Conservation (phyloP, 495 filamentous ascomycete species). For the Letharia lupina region DNA sequence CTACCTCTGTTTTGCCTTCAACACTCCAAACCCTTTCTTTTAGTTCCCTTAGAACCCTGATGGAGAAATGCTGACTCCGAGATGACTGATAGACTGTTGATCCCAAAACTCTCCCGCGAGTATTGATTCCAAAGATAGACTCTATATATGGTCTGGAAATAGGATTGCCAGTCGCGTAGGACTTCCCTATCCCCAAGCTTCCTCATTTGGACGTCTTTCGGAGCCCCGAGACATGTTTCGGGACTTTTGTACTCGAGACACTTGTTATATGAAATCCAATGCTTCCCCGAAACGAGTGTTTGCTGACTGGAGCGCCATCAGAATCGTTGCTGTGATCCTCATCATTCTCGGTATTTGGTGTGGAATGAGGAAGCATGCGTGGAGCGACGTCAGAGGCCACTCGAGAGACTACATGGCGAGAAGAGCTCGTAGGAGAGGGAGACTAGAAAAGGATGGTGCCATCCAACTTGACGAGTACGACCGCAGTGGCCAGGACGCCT, state of each 20-base stretch:
- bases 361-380: constrained; percentile 18
- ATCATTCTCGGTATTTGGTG: constrained; percentile 21
- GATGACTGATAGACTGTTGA: background rate
- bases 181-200: background rate
- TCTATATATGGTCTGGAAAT: constrained; percentile 20
- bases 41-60: no score
- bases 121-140: constrained; percentile 14
- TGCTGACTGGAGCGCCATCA: background rate
- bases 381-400: constrained; percentile 14
- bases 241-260: background rate
- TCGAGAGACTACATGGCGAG: constrained; percentile 21
- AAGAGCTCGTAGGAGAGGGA: constrained; percentile 20
- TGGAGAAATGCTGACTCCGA: background rate
- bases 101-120: constrained; percentile 16
- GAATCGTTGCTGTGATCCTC: constrained; percentile 17
- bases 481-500: constrained; percentile 11
- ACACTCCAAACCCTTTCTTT: background rate
- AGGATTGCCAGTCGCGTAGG: constrained; percentile 18
- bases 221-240: background rate
- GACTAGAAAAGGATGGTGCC: constrained; percentile 13
- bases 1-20: background rate
- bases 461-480: constrained; percentile 21
- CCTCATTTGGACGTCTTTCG: background rate
- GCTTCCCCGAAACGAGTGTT: background rate
- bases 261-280: no score